phyloP scores from a whole-genome alignment of 2,329 filamentous ascomycete genomes.

The Chaetoscypha palmicola region DNA sequence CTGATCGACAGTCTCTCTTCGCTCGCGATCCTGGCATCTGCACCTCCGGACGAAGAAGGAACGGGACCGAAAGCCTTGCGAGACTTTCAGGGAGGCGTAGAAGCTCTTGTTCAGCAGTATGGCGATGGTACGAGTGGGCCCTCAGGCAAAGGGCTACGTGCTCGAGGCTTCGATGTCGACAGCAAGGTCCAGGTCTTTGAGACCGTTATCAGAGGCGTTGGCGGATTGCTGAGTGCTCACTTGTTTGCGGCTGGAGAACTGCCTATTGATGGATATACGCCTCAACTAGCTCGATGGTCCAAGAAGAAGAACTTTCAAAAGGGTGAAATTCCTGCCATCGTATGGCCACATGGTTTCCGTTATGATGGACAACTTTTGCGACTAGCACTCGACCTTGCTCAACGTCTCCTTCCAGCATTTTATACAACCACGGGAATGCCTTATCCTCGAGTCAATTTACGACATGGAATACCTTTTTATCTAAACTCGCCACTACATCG shows the following conservation, averaged over 20 bases:
- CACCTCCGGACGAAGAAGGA: slow-evolving; percentile 47
- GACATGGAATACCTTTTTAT: slow-evolving; percentile 88
- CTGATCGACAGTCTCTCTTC: slow-evolving; percentile 93
- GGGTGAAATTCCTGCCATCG: slow-evolving; percentile 49
- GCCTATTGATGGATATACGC: slow-evolving; percentile 72
- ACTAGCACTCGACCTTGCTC: slow-evolving; percentile 78
- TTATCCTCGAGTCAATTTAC: slow-evolving; percentile 88
- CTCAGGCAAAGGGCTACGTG: slow-evolving; percentile 62
- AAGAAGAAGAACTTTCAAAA: slow-evolving; percentile 31
- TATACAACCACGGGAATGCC: slow-evolving; percentile 86
- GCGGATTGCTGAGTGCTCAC: slow-evolving; percentile 86
- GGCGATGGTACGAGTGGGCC: slow-evolving; percentile 71
- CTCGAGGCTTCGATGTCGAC: slow-evolving; percentile 84
- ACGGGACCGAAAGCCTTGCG: slow-evolving; percentile 55
- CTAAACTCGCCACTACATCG: slow-evolving; percentile 73
- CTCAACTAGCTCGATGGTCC: slow-evolving; percentile 30
- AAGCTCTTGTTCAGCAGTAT: slow-evolving; percentile 71
- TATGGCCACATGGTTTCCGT: slow-evolving; percentile 68
- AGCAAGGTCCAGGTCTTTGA: slow-evolving; percentile 99
- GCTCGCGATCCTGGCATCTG: slow-evolving; percentile 82
- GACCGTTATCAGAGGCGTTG: slow-evolving; percentile 88
- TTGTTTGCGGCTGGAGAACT: slow-evolving; percentile 86
- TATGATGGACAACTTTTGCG: slow-evolving; percentile 88
- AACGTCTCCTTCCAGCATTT: slow-evolving; percentile 83
- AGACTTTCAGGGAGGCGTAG: slow-evolving; percentile 76